Evolutionary conservation across 192 early-diverging fungal species (phyloP).

Genomic region (Coemansia sp.): DNA sequence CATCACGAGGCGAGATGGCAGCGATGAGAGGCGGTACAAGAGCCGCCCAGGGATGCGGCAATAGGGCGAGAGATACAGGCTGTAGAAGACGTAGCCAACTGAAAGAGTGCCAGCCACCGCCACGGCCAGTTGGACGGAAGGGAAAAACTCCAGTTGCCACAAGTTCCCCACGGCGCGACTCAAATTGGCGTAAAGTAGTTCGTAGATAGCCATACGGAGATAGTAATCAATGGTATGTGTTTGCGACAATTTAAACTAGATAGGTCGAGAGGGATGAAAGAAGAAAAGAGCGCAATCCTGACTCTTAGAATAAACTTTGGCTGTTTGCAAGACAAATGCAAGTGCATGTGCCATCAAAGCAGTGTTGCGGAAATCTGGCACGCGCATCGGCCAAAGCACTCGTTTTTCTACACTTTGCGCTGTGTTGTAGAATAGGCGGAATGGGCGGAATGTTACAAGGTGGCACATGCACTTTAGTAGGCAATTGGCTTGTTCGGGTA

Average conservation of each 20-base stretch:
- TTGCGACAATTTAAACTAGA: not conserved
- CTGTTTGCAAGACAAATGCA: not conserved
- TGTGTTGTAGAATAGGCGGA: no score
- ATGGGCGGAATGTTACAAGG: no score
- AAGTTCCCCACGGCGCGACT: not conserved
- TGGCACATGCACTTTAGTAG: no score
- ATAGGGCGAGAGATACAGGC: constrained; percentile 26
- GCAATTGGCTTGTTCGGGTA: no score
- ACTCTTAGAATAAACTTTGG: not conserved
- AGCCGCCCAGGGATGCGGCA: constrained; percentile 20
- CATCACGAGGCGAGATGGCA: not conserved
- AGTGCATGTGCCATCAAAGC: not conserved
- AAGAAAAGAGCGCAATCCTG: not conserved
- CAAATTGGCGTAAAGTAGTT: not conserved
- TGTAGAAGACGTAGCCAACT: constrained; percentile 14
- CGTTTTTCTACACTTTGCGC: no score
- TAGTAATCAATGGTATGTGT: not conserved
- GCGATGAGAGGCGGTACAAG: constrained; percentile 14
- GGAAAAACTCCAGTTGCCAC: not conserved
- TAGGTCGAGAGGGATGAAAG: not conserved
- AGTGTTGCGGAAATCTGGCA: not conserved
- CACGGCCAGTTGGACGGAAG: not conserved
- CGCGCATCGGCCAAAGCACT: no score
- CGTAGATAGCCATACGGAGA: not conserved
- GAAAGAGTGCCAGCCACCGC: not conserved